Percentiles rank a stretch among this genome's conserved stretches.
These are phyloP conservation scores for Phytophthora parvispora DNA, from an alignment of 352 stramenopile species.

Conservation along the genomic window DNA sequence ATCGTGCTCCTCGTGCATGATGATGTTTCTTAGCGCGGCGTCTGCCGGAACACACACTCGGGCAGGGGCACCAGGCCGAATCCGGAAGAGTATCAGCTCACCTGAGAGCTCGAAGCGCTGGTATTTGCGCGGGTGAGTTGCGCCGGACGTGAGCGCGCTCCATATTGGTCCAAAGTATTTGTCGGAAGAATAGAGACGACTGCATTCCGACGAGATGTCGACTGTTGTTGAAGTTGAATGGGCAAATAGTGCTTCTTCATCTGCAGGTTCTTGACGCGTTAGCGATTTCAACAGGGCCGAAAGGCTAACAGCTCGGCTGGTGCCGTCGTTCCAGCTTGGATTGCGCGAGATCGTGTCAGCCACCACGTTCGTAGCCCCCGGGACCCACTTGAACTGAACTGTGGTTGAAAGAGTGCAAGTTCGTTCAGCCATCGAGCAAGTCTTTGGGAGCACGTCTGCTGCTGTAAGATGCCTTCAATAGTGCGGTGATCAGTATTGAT, in stretches of 20 bases:
- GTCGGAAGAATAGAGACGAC: background rate
- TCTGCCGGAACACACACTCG: constrained; percentile 1
- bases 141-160: background rate
- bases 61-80: constrained; percentile 2
- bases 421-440: constrained; percentile 8
- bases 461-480: background rate
- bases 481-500: constrained; percentile 1
- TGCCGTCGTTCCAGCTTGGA: constrained; percentile 9
- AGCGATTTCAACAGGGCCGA: constrained; percentile 1
- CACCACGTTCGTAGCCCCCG: constrained; percentile 4
- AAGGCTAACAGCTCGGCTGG: background rate
- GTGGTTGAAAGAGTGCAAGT: constrained; percentile 3
- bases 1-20: constrained; percentile 11
- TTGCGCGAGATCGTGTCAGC: constrained; percentile 7
- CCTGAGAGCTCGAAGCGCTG: background rate
- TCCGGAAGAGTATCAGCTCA: background rate
- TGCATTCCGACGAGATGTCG: constrained; percentile 1
- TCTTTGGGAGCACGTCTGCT: constrained; percentile 1
- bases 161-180: background rate
- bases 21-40: background rate
- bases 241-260: background rate
- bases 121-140: background rate
- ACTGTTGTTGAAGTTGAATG: background rate
- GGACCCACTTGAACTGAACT: constrained; percentile 11
- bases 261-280: background rate